phyloP scores from a whole-genome alignment of 2,329 filamentous ascomycete genomes.

The Blumeria hordei region DNA sequence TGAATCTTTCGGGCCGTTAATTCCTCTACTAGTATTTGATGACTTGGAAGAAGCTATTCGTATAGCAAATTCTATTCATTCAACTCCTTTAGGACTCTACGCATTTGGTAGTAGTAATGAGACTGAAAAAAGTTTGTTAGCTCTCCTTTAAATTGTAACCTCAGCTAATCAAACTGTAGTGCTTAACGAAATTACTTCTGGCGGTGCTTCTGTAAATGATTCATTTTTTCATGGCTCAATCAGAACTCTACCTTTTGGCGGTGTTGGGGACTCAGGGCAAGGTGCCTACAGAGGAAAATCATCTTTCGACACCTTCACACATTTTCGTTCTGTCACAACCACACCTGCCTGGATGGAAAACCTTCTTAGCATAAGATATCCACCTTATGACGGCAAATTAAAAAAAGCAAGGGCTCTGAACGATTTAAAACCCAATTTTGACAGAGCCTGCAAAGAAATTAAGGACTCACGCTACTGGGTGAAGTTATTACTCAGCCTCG shows the following conservation, averaged over 20 bases:
- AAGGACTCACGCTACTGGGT: constrained; percentile 30
- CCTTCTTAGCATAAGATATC: constrained; percentile 42
- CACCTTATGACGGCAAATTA: constrained; percentile 28
- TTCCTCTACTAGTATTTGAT: constrained; percentile 56
- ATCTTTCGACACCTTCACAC: constrained; percentile 45
- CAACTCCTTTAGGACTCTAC: constrained; percentile 64
- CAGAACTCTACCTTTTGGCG: constrained; percentile 54
- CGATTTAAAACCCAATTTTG: constrained; percentile 29
- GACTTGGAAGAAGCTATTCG: constrained; percentile 67
- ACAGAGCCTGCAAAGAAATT: constrained; percentile 29
- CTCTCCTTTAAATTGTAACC: neutral
- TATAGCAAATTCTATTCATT: constrained; percentile 56
- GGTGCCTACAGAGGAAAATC: constrained; percentile 57
- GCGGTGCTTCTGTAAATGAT: constrained; percentile 41
- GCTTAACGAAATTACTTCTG: constrained; percentile 36
- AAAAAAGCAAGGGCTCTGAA: constrained; percentile 10
- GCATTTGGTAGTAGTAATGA: constrained; percentile 66
- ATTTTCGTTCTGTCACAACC: constrained; percentile 30
- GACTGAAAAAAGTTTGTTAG: constrained; percentile 39
- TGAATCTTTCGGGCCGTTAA: constrained; percentile 85
- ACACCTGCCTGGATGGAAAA: constrained; percentile 44
- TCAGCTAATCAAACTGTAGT: constrained; percentile 19
- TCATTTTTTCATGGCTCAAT: constrained; percentile 48
- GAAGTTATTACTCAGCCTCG: constrained; percentile 25
- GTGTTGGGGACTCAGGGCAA: constrained; percentile 55